Evolutionary conservation across 1,284 basidiomycete genomes (phyloP).

Genomic region (Fomes fomentarius): DNA sequence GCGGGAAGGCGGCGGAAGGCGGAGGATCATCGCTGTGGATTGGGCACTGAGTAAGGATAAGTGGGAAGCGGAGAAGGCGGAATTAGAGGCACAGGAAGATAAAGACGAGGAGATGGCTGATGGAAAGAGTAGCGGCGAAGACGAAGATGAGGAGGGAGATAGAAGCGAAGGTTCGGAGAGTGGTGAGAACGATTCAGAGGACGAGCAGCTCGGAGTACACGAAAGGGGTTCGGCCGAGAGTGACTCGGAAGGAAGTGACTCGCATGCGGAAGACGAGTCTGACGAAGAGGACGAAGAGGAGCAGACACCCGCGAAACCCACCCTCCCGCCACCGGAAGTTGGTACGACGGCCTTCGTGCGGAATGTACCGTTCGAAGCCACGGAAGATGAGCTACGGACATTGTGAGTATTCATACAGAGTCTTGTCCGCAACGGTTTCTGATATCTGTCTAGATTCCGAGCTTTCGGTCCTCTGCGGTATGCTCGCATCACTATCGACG

Average conservation of each 20-base stretch:
- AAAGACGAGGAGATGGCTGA: conserved; percentile 33
- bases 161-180: conserved; percentile 31
- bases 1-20: conserved; percentile 45
- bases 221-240: conserved; percentile 42
- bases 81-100: conserved; percentile 46
- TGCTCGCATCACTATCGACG: conserved; percentile 90
- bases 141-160: conserved; percentile 31
- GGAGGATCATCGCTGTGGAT: conserved; percentile 89
- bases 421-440: background rate
- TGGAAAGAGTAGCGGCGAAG: conserved; percentile 33
- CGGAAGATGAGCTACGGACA: conserved; percentile 85
- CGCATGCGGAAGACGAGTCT: conserved; percentile 31
- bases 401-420: conserved; percentile 52
- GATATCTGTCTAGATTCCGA: conserved; percentile 65
- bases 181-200: conserved; percentile 29
- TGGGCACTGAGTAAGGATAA: conserved; percentile 96
- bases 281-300: conserved; percentile 41
- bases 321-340: conserved; percentile 77
- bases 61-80: conserved; percentile 82
- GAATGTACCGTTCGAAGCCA: conserved; percentile 92
- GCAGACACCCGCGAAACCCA: conserved; percentile 66
- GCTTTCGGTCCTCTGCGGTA: conserved; percentile 93
- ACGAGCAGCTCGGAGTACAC: conserved; percentile 47
- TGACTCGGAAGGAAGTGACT: conserved; percentile 37
- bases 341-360: conserved; percentile 95